phyloP scores from a whole-genome alignment of 2,329 filamentous ascomycete species.

The Claviceps cyperi region DNA sequence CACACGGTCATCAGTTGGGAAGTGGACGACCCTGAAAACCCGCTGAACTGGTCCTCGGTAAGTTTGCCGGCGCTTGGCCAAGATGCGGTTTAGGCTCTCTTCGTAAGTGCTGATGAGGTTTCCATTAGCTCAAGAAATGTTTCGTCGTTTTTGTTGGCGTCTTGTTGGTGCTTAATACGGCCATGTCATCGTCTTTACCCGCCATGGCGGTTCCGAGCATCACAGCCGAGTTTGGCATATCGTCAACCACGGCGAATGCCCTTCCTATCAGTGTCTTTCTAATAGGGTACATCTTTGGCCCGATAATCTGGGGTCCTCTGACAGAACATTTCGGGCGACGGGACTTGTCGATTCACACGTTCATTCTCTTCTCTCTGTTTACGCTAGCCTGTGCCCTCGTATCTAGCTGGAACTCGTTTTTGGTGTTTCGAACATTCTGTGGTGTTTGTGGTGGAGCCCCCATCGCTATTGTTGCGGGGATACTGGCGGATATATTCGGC shows the following conservation, averaged over 20 bases:
- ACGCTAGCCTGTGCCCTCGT: conserved; percentile 38
- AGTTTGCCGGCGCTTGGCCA: conserved; percentile 1
- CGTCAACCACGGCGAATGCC: conserved; percentile 28
- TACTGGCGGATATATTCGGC: conserved; percentile 50
- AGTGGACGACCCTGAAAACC: conserved; percentile 34
- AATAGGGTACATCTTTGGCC: conserved; percentile 47
- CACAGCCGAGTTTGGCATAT: conserved; percentile 39
- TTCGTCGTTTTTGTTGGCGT: conserved; percentile 40
- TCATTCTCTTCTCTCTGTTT: conserved; percentile 30
- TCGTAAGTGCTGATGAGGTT: background rate
- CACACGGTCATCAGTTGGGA: conserved; percentile 31
- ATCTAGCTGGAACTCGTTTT: conserved; percentile 34
- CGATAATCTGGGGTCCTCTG: conserved; percentile 48
- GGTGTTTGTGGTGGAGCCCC: conserved; percentile 39
- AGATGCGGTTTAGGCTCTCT: background rate
- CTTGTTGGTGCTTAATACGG: conserved; percentile 50
- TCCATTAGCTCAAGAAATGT: conserved; percentile 34
- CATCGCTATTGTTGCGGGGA: conserved; percentile 43
- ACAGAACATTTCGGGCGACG: conserved; percentile 48
- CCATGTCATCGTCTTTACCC: conserved; percentile 50
- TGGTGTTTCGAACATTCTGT: conserved; percentile 37
- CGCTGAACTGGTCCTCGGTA: conserved; percentile 35
- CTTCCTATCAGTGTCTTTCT: conserved; percentile 50
- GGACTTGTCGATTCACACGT: conserved; percentile 26
- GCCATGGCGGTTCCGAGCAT: conserved; percentile 48